Base-by-base conservation (phyloP, 2,329 filamentous ascomycete genomes). In the Remersonia thermophila region DNA sequence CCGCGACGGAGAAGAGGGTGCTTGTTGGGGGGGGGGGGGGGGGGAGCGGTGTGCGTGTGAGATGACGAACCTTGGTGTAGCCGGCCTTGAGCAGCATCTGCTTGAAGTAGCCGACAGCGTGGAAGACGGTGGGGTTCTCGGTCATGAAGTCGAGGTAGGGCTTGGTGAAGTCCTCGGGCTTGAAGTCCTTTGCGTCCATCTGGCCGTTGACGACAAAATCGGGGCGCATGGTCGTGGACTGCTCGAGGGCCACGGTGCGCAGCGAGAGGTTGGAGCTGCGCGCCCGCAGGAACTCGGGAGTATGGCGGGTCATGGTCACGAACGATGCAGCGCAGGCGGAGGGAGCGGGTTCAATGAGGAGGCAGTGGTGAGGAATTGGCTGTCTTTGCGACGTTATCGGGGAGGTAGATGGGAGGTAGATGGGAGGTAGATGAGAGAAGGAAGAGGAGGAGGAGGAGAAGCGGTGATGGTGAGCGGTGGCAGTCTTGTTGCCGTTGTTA, bases 41-140 rank as follows among this genome's bases (percentile, higher is more conserved):
- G n/a, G n/a, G n/a, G n/a, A n/a, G n/a, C n/a, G n/a, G n/a, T n/a
- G n/a, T n/a, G n/a, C n/a, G n/a, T n/a, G n/a, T n/a, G n/a, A n/a
- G n/a, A n/a, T 23, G 20, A 53, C 62, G 38, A 45, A 84, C 76
- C 60, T 77, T 78, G 41, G 68, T 71, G 60, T 83, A 98, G 30
- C 85, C 89, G 27, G 74, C 66, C 27, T 73, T 68, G 43, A 71
- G 66, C 32, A 95, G 70, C 51, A 86, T 78, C 39, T 69, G 65
- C 51, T 80, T 77, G 55, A 94, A 84, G 49, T 84, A 74, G 39
- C 77, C 72, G 18, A 95, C 86, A 1, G 84, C 77, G 53, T 98
- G 91, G 58, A 93, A 98, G 32, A 95, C 74, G 7, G 91, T 96
- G 0, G 91, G 91, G 54, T 95, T 94, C 43, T 82, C 71, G 30